Base-by-base conservation (phyloP, 148 eudicot species). In the Camellia lanceoleosa region DNA sequence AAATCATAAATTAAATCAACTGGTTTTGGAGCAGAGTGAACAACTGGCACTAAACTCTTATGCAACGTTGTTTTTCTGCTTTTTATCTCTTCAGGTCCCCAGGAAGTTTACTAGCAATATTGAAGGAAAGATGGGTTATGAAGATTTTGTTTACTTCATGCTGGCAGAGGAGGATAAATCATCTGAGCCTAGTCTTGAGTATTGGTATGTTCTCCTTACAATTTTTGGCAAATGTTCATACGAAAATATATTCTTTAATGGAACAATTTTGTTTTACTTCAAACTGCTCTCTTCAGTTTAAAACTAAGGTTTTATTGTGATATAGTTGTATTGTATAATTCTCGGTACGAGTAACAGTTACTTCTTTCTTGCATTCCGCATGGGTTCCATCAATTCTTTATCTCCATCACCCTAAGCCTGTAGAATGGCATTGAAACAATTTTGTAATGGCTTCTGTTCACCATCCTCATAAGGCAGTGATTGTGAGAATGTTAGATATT, bases 141-240 rank as follows among this genome's bases (percentile, higher is more conserved):
- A 79, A 79, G 82, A 79, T 79, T 79, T 79, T 52, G 82, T 80
- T 49, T 80, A 80, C 59, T 80, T 80, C 71, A 80, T 80, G 68
- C 76, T 80, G 72, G 60, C 82, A 7, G 82, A 80, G 68, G 82
- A 80, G 71, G 82, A 80, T 73, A 80, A 80, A 70, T 72, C 82
- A 72, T 72, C 77, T 6, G 82, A 80, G 64, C 82, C 82, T 52
- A 80, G 82, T 73, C 76, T 80, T 13, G 82, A 80, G 72, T 80
- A 80, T 55, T 80, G 82, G 82, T 80, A 80, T 72, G 19, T 23
- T 47, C 7, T 46, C 14, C 47, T 52, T 19, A 3, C 5, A 7
- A 43, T 19, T 20, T 49, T 71, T 20, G 41, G 1, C 30, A 5
- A 16, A 4, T 62, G 19, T 18, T 71, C 13, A 19, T 7, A 20